Evolutionary conservation across 1,139 yeast species (phyloP).

Genomic region (Kodamaea ohmeri): DNA sequence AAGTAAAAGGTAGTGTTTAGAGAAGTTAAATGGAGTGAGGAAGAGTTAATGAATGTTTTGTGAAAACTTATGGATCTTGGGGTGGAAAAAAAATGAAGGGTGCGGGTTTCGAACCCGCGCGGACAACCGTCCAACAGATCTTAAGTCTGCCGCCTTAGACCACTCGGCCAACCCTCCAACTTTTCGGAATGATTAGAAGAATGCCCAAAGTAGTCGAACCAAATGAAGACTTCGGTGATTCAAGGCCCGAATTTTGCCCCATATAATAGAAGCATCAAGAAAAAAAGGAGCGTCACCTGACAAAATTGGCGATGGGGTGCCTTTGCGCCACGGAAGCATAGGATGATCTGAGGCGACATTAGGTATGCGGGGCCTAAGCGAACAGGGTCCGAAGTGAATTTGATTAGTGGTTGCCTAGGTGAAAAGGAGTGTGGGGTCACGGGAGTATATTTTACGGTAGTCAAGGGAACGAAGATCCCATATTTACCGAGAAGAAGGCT

Average conservation of each 20-base stretch:
- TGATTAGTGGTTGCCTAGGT: too few relatives aligned
- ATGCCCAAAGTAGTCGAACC: not conserved
- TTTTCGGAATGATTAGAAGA: not conserved
- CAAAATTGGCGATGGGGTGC: not conserved
- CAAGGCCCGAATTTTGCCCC: not conserved
- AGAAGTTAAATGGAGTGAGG: too few relatives aligned
- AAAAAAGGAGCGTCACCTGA: not conserved
- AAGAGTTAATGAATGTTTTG: too few relatives aligned
- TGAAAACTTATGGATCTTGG: not conserved
- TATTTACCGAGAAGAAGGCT: not conserved
- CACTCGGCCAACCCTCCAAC: slow-evolving; percentile 43
- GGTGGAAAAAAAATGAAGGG: slow-evolving; percentile 59
- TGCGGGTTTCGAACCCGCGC: slow-evolving; percentile 89
- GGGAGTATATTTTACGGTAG: too few relatives aligned
- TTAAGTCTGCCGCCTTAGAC: slow-evolving; percentile 57
- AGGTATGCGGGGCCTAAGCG: too few relatives aligned
- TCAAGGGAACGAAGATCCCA: not conserved
- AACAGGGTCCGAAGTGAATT: too few relatives aligned
- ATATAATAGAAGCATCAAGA: too few relatives aligned
- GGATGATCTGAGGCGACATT: too few relatives aligned
- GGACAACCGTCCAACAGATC: slow-evolving; percentile 57
- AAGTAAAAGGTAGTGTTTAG: too few relatives aligned
- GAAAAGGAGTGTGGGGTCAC: too few relatives aligned
- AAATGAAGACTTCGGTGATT: not conserved
- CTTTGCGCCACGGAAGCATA: too few relatives aligned